These are phyloP conservation scores for Alectoria sarmentosa DNA, from an alignment of 495 filamentous ascomycete species.

Conservation along the genomic window DNA sequence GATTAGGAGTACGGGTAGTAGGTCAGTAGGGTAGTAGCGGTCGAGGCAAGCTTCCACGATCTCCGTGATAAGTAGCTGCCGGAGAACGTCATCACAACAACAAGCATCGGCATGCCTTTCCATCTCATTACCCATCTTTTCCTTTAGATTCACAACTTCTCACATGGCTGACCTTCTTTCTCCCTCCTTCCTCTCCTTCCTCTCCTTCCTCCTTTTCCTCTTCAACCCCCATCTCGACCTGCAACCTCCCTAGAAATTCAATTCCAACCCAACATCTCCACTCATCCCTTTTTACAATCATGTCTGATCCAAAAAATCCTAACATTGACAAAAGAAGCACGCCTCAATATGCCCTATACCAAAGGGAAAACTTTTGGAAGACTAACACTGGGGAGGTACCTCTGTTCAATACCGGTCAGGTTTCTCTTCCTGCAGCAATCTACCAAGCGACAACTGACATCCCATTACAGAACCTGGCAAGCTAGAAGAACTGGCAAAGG, in stretches of 20 bases:
- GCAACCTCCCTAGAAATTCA: background rate
- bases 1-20: no score
- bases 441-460: background rate
- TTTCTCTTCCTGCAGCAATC: background rate
- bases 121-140: no score
- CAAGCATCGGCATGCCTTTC: background rate
- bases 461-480: slow-evolving; percentile 42
- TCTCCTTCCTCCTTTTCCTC: background rate
- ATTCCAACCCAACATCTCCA: background rate
- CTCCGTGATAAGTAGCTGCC: background rate
- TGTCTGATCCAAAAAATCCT: slow-evolving; percentile 51
- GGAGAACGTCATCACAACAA: background rate
- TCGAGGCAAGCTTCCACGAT: background rate
- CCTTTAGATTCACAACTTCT: no score
- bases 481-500: slow-evolving; percentile 51
- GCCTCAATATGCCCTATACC: slow-evolving; percentile 55
- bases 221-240: background rate
- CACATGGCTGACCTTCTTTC: no score
- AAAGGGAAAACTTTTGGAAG: slow-evolving; percentile 55
- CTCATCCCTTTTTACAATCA: slow-evolving; percentile 17
- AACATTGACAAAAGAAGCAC: slow-evolving; percentile 50
- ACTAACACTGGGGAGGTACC: slow-evolving; percentile 47
- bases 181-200: background rate
- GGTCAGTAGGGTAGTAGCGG: background rate
- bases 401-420: slow-evolving; percentile 49